Evolutionary conservation across 441 rosid genomes (phyloP).

Genomic region (Metrosideros polymorpha): DNA sequence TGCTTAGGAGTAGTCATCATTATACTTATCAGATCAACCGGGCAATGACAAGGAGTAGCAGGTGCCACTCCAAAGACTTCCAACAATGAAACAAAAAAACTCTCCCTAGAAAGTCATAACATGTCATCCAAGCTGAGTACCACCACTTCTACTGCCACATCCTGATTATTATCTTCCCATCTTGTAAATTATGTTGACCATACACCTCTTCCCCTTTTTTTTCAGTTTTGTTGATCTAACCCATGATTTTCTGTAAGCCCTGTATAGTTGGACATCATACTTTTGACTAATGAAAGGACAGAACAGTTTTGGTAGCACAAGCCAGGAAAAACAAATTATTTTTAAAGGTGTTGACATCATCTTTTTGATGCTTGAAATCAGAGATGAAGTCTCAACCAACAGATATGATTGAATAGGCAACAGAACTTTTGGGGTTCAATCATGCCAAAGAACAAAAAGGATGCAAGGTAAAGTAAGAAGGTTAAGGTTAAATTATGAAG

Average conservation of each 20-base stretch:
- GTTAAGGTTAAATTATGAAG: not conserved
- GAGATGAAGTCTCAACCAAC: constrained; percentile 1
- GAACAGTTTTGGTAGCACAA: not conserved
- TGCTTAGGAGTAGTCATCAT: not conserved
- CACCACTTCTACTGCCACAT: not conserved
- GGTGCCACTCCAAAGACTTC: not conserved
- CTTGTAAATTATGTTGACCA: not conserved
- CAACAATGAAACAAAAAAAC: not conserved
- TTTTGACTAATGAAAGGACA: not conserved
- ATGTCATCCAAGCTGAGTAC: not conserved
- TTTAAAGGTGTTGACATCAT: not conserved
- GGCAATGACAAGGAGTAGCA: not conserved
- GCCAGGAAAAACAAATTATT: not conserved
- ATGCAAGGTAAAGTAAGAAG: not conserved
- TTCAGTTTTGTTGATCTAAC: not conserved
- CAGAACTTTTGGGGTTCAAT: not conserved
- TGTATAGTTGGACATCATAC: not conserved
- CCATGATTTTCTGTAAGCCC: not conserved
- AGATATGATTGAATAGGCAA: not conserved
- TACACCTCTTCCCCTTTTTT: not conserved
- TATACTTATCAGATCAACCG: not conserved
- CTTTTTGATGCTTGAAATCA: not conserved
- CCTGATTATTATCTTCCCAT: not conserved
- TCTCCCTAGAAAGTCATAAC: not conserved
- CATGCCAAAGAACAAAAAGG: not conserved